Evolutionary conservation across 2,329 filamentous ascomycete species (phyloP), one percentile per base, ranked within the genome.

Genomic region (Phialemoniopsis sp.): DNA sequence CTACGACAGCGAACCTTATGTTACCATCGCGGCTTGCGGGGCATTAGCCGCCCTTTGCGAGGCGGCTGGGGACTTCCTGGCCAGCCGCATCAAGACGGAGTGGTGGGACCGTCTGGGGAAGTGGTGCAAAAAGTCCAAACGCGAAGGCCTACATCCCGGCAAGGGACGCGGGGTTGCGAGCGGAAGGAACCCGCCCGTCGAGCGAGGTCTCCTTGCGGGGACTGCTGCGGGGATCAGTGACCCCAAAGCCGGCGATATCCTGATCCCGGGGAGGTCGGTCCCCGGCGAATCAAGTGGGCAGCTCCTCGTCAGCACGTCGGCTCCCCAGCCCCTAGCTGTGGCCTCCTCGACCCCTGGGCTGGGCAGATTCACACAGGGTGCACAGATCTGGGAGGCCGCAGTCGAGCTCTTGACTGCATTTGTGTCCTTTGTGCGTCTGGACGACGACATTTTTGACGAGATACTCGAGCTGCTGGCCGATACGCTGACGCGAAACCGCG

Each of bases 11-110:
- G 82, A 89, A 57, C 66, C 78, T 0, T 85, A 81, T 53, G 77
- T 96, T 9, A 76, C 77, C 3, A 74, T 85, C 8, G 78, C 82
- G 13, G 82, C 89, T 6, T 81, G 88, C 42, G 72, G 80, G 13
- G 77, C 87, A 1, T 68, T 97, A 4, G 68, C 68, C 3, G 67
- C 74, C 10, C 72, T 96, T 41, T 94, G 88, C 55, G 66, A 68
- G 40, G 69, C 78, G 34, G 87, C 88, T 1, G 87, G 89, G 0
- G 82, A 89, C 44, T 98, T 98, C 55, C 78, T 97, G 63, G 71
- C 75, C 28, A 80, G 78, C 1, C 73, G 93, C 7, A 78, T 96
- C 45, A 80, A 85, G 56, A 78, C 77, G 5, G 82, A 89, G 42
- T 96, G 86, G 84, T 65, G 61, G 38, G 66, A 72, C 13, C 62